Evolutionary conservation across 108 stramenopile genomes (phyloP).

Genomic region (Chaetoceros muelleri): DNA sequence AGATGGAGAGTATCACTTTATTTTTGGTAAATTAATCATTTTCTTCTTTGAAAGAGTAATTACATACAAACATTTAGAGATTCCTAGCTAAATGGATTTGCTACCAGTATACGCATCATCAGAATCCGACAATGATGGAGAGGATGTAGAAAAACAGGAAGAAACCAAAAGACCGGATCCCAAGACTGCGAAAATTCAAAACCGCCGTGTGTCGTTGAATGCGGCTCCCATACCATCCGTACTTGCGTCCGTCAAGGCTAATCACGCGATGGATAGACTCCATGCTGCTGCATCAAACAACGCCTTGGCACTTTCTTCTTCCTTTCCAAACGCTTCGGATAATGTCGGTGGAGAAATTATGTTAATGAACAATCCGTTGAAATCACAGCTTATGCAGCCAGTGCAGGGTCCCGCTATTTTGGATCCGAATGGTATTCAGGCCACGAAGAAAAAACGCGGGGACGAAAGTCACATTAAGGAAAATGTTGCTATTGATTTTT

Average conservation of each 20-base stretch:
- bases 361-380: slow-evolving; percentile 21
- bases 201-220: background rate
- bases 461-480: slow-evolving; percentile 18
- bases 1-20: too few relatives aligned
- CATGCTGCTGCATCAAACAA: background rate
- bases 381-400: slow-evolving; percentile 23
- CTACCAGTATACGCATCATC: background rate
- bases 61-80: too few relatives aligned
- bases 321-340: background rate
- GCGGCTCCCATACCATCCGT: background rate
- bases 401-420: slow-evolving; percentile 34
- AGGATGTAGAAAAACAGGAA: too few relatives aligned
- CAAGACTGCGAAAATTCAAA: background rate
- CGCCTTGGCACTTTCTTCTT: slow-evolving; percentile 9
- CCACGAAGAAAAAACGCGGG: background rate
- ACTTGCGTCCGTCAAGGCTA: background rate
- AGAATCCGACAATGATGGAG: background rate
- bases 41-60: too few relatives aligned
- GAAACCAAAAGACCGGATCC: background rate
- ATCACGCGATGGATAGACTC: background rate
- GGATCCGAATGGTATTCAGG: slow-evolving; percentile 19
- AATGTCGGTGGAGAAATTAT: slow-evolving; percentile 4
- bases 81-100: background rate
- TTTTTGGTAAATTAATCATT: too few relatives aligned
- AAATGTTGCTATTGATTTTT: slow-evolving; percentile 43